Evolutionary conservation across 352 stramenopile genomes (phyloP).

Genomic region (Phytophthora sp.): DNA sequence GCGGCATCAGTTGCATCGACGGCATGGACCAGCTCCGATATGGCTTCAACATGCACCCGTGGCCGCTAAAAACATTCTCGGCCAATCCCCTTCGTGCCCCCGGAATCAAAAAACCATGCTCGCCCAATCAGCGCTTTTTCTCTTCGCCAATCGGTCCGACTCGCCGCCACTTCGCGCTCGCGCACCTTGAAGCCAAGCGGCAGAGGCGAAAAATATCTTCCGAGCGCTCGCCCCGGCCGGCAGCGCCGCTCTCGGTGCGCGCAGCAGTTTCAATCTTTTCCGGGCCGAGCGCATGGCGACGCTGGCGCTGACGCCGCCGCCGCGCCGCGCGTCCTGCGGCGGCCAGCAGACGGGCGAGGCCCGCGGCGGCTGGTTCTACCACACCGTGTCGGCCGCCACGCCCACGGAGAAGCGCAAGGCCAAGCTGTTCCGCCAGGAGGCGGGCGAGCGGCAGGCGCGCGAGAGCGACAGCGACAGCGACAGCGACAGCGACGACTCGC

Average conservation of each 20-base stretch:
- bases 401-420: conserved; percentile 40
- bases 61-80: conserved; percentile 8
- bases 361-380: conserved; percentile 35
- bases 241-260: background rate
- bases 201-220: background rate
- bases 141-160: background rate
- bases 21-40: no score
- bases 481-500: conserved; percentile 8
- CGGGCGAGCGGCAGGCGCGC: conserved; percentile 28
- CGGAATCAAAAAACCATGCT: conserved; percentile 10
- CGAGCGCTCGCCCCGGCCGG: background rate
- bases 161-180: background rate
- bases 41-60: conserved; percentile 20
- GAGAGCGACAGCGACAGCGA: conserved; percentile 6
- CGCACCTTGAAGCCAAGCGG: conserved; percentile 27
- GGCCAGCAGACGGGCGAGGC: conserved; percentile 50
- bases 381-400: conserved; percentile 64
- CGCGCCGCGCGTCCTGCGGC: conserved; percentile 29
- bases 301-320: conserved; percentile 3
- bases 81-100: background rate
- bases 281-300: conserved; percentile 3
- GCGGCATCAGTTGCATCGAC: no score
- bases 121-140: conserved; percentile 8
- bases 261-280: conserved; percentile 22
- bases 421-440: conserved; percentile 29